Evolutionary conservation across 2,329 filamentous ascomycete species (phyloP).

Genomic region (Cercospora zeina): DNA sequence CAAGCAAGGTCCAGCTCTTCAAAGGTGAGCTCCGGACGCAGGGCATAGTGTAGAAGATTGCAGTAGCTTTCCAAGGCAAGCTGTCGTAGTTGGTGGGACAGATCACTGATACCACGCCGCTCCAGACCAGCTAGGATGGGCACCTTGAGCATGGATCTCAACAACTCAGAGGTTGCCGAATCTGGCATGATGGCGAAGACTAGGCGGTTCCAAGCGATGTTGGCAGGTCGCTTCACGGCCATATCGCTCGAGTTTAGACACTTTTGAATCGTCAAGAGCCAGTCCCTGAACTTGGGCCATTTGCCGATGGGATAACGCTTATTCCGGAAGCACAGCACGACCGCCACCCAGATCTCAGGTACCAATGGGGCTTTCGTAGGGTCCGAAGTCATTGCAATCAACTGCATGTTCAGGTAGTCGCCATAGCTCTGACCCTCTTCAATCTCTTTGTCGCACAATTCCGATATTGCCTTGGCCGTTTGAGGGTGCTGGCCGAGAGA

Average conservation of each 20-base stretch:
- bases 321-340: slow-evolving; percentile 72
- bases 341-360: slow-evolving; percentile 84
- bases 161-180: slow-evolving; percentile 55
- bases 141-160: slow-evolving; percentile 65
- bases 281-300: slow-evolving; percentile 71
- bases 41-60: slow-evolving; percentile 78
- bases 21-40: slow-evolving; percentile 67
- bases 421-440: slow-evolving; percentile 63
- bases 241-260: slow-evolving; percentile 80
- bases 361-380: slow-evolving; percentile 65
- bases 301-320: slow-evolving; percentile 58
- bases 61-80: slow-evolving; percentile 72
- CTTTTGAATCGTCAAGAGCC: slow-evolving; percentile 75
- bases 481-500: slow-evolving; percentile 67
- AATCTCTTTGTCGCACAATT: slow-evolving; percentile 57
- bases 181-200: slow-evolving; percentile 71
- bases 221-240: slow-evolving; percentile 71
- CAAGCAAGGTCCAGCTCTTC: slow-evolving; percentile 74
- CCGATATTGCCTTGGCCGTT: slow-evolving; percentile 65
- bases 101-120: slow-evolving; percentile 60
- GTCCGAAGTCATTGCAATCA: slow-evolving; percentile 65
- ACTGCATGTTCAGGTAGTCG: slow-evolving; percentile 65
- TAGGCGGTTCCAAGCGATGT: slow-evolving; percentile 82
- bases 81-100: slow-evolving; percentile 49
- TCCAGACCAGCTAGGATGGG: slow-evolving; percentile 70